Base-by-base conservation (phyloP, 495 filamentous ascomycete species). In the Recurvomyces mirabilis region DNA sequence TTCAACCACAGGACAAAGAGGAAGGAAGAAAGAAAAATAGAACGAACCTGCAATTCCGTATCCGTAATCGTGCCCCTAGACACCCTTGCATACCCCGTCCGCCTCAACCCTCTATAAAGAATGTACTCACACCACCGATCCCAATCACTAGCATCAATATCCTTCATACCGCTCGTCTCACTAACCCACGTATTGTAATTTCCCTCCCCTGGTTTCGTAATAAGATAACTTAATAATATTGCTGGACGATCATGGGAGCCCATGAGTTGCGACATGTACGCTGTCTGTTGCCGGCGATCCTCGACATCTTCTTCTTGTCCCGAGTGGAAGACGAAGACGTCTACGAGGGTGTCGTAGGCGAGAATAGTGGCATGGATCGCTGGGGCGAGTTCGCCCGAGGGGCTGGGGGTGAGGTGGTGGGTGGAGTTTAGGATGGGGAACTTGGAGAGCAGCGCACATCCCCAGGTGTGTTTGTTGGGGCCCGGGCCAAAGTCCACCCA, bases 91-190 rank as follows among this genome's bases (percentile, higher is more conserved):
- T 96, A 98, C 6, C 87, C 93, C 2, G 81, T 80, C 50, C 88
- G 71, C 61, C 79, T 82, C 39, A 99, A 62, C 10, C 79, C 81
- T 68, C 95, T 94, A 69, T 83, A 99, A 39, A 99, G 69, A 51
- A 99, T 91, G 58, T 99, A 99, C 68, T 99, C 91, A 66, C 93
- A 99, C 93, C 93, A 99, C 44, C 93, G 68, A 64, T 98, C 91
- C 87, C 86, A 94, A 58, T 99, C 93, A 12, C 70, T 81, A 7
- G 78, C 74, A 54, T 99, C 93, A 40, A 99, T 91, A 56, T 99
- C 93, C 53, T 82, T 78, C 93, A 99, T 99, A 17, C 84, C 82
- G 45, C 82, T 89, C 35, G 68, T 58, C 18, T 89, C 77, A 34
- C 84, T 82, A 21, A 99, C 93, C 56, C 94, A 96, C 1, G 78